Base-by-base conservation (phyloP, 2,329 filamentous ascomycete genomes). In the Lomentospora prolificans region DNA sequence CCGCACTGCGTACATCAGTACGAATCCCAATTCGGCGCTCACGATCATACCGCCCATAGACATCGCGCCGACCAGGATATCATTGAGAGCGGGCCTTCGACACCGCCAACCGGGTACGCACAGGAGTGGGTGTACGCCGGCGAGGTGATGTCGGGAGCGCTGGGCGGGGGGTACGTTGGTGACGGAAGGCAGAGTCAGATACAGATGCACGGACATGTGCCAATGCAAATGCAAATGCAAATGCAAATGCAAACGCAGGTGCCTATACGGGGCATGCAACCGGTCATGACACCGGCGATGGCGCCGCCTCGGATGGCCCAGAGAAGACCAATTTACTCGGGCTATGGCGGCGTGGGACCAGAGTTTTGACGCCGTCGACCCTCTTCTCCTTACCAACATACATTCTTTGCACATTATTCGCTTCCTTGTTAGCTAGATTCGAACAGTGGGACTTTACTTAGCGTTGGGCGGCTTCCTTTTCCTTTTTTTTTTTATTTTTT, bases 1-100 rank as follows among this genome's bases (percentile, higher is more conserved):
- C 77, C 77, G 53, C 78, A 80, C 61, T 81, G 78, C 63, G 74
- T 78, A n/a, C 74, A 78, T 56, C 70, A 74, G 58, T 78, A 78
- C 58, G 67, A 14, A 25, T 12, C n/a, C 24, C 24, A 44, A 66
- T 12, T 61, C 65, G 9, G 67, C 68, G 9, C 55, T 72, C 17
- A 48, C 8, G 17, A 48, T 25, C 17, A 17, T 25, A 25, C 7
- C 17, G 17, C 9, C 6, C 44, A 12, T 10, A 14, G 44, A 10
- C 24, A 48, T 25, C 44, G n/a, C 24, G 17, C 22, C 7, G 44
- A 22, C 10, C 24, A n/a, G 17, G 44, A 48, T 48, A 22, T 48
- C 12, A 4, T 12, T 4, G 44, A 48, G 44, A 48, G 44, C 30
- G 30, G 30, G 8, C 44, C 44, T 10, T 48, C 22, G 17, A 48